These are phyloP conservation scores for Sporothrix humicola DNA, from an alignment of 2,329 filamentous ascomycete genomes.

Conservation along the genomic window DNA sequence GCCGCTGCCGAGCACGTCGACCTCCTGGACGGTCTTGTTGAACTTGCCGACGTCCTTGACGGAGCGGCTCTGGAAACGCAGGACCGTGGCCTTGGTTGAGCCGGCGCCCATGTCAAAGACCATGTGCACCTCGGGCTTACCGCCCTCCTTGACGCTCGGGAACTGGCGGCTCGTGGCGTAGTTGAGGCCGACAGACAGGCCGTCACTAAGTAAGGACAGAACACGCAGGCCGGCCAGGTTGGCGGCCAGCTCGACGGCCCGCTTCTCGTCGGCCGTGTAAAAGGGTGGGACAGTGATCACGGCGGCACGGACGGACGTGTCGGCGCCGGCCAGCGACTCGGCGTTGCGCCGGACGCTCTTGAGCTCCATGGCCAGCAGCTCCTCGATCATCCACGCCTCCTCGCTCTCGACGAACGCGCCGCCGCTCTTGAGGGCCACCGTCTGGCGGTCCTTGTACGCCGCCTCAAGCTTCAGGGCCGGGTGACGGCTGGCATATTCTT, in stretches of 20 bases:
- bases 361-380: constrained; percentile 94
- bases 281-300: constrained; percentile 91
- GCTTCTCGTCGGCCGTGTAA: constrained; percentile 88
- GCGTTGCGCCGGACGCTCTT: constrained; percentile 91
- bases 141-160: constrained; percentile 79
- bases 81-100: constrained; percentile 85
- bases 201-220: constrained; percentile 84
- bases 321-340: constrained; percentile 78
- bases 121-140: constrained; percentile 87
- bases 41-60: constrained; percentile 91
- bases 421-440: constrained; percentile 81
- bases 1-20: constrained; percentile 82
- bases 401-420: constrained; percentile 64
- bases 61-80: constrained; percentile 85
- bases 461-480: constrained; percentile 75
- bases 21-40: constrained; percentile 97
- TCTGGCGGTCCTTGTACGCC: constrained; percentile 62
- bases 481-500: constrained; percentile 75
- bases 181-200: constrained; percentile 89
- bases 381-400: constrained; percentile 80
- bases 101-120: constrained; percentile 98
- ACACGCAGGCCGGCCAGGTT: constrained; percentile 87
- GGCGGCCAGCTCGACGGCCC: constrained; percentile 81
- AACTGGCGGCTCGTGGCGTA: constrained; percentile 93
- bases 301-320: constrained; percentile 73